Conservation (phyloP, 2,329 filamentous ascomycete genomes). For the Sporothrix dimorphospora region DNA sequence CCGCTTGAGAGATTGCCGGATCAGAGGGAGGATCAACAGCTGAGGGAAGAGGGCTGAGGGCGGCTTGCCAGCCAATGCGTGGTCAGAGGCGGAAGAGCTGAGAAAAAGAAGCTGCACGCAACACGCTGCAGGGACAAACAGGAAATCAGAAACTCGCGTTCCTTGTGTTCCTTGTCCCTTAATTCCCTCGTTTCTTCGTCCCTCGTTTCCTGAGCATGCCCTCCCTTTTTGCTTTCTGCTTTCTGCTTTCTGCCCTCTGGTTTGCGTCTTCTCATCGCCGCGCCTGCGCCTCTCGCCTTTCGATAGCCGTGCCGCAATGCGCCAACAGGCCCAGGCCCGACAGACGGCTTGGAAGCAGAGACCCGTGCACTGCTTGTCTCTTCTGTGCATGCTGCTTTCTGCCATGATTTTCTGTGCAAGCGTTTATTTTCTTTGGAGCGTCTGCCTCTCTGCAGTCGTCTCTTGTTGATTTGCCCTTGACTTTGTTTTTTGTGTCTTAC, state of each 20-base stretch:
- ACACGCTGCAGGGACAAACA: not conserved
- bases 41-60: constrained; percentile 1
- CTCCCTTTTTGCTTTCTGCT: not conserved
- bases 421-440: not conserved
- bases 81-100: not conserved
- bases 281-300: constrained; percentile 6
- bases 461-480: not conserved
- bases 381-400: not conserved
- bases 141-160: constrained; percentile 3
- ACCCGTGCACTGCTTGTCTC: not conserved
- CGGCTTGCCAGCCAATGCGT: constrained; percentile 14
- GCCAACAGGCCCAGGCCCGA: not conserved
- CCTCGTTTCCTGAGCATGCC: not conserved
- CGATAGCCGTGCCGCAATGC: constrained; percentile 15
- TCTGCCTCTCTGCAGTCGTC: not conserved
- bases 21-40: constrained; percentile 31
- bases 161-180: not conserved
- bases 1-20: constrained; percentile 28
- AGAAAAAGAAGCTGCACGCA: not conserved
- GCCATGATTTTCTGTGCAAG: not conserved
- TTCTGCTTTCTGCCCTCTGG: not conserved
- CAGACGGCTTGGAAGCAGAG: not conserved
- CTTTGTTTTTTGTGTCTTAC: not conserved
- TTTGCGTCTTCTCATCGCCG: not conserved
- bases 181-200: not conserved